Percentiles rank a stretch among this genome's conserved stretches.
Conservation (phyloP, 1,284 basidiomycete genomes). For the Sanguinoderma infundibulare region DNA sequence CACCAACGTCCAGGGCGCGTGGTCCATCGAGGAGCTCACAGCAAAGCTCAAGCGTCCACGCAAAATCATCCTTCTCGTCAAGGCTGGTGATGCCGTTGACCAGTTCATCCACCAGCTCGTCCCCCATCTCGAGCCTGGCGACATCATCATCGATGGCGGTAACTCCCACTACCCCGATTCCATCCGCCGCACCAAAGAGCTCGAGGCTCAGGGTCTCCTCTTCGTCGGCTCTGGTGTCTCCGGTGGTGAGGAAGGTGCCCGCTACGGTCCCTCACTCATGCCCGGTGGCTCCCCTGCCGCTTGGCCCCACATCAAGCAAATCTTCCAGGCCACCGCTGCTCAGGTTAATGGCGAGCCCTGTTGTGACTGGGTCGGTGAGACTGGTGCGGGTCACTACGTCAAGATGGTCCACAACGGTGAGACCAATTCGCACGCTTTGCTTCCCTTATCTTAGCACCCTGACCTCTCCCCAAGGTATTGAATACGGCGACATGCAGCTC, state of each 20-base stretch:
- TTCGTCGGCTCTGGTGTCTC: conserved; percentile 99
- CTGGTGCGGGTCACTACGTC: conserved; percentile 93
- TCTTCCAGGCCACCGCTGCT: conserved; percentile 98
- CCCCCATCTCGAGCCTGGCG: conserved; percentile 75
- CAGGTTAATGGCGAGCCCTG: conserved; percentile 96
- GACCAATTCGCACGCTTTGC: conserved; percentile 32
- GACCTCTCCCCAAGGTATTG: conserved; percentile 70
- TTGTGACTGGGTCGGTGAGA: conserved; percentile 99
- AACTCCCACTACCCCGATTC: conserved; percentile 99
- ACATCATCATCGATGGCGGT: conserved; percentile 99
- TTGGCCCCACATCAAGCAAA: conserved; percentile 97
- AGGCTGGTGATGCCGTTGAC: conserved; percentile 82
- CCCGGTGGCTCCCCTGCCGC: conserved; percentile 95
- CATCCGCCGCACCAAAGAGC: conserved; percentile 91
- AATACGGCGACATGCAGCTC: conserved; percentile 99
- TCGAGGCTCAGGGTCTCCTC: conserved; percentile 93
- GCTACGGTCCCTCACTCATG: conserved; percentile 98
- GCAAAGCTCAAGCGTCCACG: conserved; percentile 83
- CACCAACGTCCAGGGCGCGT: conserved; percentile 93
- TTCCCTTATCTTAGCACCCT: conserved; percentile 13
- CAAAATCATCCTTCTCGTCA: conserved; percentile 97
- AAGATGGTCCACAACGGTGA: conserved; percentile 99
- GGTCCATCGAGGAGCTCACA: conserved; percentile 89
- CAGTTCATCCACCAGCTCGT: conserved; percentile 75
- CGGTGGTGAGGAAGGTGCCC: conserved; percentile 99